phyloP scores from a whole-genome alignment of 2,329 filamentous ascomycete genomes.

The Gyromitra esculenta region DNA sequence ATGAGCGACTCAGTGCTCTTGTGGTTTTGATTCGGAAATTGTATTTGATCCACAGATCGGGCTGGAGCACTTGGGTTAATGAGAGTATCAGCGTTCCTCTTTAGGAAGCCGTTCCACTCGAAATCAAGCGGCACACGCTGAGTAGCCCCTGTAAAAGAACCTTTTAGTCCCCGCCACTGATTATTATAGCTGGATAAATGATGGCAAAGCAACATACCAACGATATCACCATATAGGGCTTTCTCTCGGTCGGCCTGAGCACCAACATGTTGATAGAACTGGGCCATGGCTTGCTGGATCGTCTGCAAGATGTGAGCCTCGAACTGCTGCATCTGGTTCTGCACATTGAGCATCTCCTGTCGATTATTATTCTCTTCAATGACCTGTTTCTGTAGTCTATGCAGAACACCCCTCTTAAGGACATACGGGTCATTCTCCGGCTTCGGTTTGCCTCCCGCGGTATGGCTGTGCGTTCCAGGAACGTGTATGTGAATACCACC shows the following conservation, averaged over 20 bases:
- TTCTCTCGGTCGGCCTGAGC: slow-evolving; percentile 84
- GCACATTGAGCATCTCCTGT: slow-evolving; percentile 89
- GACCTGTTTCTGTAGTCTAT: slow-evolving; percentile 89
- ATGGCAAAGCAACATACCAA: slow-evolving; percentile 60
- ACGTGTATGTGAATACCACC: slow-evolving; percentile 47
- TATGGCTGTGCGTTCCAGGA: slow-evolving; percentile 40
- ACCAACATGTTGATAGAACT: slow-evolving; percentile 82
- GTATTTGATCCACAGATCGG: slow-evolving; percentile 76
- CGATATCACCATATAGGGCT: slow-evolving; percentile 83
- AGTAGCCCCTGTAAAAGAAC: slow-evolving; percentile 64
- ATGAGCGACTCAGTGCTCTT: slow-evolving; percentile 80
- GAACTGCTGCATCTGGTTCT: slow-evolving; percentile 87
- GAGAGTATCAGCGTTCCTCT: slow-evolving; percentile 75
- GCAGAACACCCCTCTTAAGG: slow-evolving; percentile 78
- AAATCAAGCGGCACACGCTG: slow-evolving; percentile 84
- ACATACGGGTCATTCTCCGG: slow-evolving; percentile 87
- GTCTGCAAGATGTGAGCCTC: slow-evolving; percentile 85
- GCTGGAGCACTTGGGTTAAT: slow-evolving; percentile 80
- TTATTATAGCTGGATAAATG: background rate
- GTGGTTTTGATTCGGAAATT: slow-evolving; percentile 91
- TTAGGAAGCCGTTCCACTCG: slow-evolving; percentile 87
- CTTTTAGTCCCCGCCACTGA: background rate
- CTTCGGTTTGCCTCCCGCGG: slow-evolving; percentile 73
- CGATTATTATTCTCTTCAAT: slow-evolving; percentile 95
- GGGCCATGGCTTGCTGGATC: slow-evolving; percentile 81